phyloP scores from a whole-genome alignment of 768 basidiomycete species.

The Pleurotus salmoneostramineus region DNA sequence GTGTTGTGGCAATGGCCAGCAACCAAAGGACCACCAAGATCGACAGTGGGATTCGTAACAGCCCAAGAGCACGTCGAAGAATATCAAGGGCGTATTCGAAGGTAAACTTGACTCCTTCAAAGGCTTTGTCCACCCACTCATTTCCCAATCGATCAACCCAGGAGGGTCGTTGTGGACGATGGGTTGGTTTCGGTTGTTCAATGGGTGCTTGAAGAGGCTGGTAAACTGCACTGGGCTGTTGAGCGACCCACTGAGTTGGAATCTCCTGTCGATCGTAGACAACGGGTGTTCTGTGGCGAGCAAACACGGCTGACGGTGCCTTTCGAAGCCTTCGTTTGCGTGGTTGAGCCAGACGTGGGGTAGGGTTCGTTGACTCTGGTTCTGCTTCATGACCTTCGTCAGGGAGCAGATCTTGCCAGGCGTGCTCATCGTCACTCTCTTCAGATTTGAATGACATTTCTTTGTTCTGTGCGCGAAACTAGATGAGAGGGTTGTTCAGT shows the following conservation, averaged over 20 bases:
- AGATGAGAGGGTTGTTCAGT: not conserved
- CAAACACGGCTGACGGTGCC: not conserved
- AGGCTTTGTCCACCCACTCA: constrained; percentile 23
- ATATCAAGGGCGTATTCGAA: constrained; percentile 45
- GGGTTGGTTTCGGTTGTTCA: too few species aligned
- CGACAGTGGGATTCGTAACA: constrained; percentile 54
- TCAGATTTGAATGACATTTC: not conserved
- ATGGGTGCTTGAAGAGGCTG: too few species aligned
- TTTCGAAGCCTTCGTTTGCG: not conserved
- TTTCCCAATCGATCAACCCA: constrained; percentile 10
- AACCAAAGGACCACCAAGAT: constrained; percentile 49
- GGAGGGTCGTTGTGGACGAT: too few species aligned
- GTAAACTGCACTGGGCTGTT: too few species aligned
- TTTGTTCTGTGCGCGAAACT: not conserved
- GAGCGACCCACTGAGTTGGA: too few species aligned
- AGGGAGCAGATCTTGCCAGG: not conserved
- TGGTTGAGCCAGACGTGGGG: not conserved
- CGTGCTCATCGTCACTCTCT: not conserved
- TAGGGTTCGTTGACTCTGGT: not conserved
- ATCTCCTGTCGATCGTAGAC: not conserved
- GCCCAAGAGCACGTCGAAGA: constrained; percentile 37
- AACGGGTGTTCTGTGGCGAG: not conserved
- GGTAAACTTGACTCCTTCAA: constrained; percentile 25
- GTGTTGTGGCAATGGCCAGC: constrained; percentile 39
- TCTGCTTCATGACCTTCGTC: not conserved